Conservation (phyloP, 257 asterid species). For the Datura wrightii region DNA sequence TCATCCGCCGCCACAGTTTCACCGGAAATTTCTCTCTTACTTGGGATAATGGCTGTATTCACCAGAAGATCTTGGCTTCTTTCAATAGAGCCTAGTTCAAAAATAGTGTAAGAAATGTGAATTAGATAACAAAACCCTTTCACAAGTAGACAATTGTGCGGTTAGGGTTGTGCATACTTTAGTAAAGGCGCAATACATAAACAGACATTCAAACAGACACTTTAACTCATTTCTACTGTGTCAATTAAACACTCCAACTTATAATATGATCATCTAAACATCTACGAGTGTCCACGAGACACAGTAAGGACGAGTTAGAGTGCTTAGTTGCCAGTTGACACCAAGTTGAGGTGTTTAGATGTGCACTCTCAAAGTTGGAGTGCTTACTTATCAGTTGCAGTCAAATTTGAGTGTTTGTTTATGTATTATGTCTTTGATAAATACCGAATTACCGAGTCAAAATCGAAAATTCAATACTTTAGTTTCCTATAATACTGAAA, state of each 20-base stretch:
- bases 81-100: slow-evolving; percentile 49
- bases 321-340: too few relatives aligned
- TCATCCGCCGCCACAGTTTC: slow-evolving; percentile 57
- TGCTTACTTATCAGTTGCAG: too few relatives aligned
- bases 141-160: neutral
- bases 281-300: neutral
- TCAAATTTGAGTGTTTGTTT: too few relatives aligned
- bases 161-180: neutral
- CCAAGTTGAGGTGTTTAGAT: too few relatives aligned
- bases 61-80: slow-evolving; percentile 60
- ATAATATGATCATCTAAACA: neutral
- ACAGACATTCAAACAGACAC: too few relatives aligned
- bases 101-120: neutral
- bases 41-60: slow-evolving; percentile 48
- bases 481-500: too few relatives aligned
- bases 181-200: neutral
- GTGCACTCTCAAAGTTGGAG: too few relatives aligned
- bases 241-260: neutral
- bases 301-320: neutral
- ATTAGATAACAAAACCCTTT: neutral
- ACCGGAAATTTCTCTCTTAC: slow-evolving; percentile 49
- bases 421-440: neutral
- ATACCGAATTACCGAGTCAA: neutral
- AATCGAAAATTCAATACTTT: too few relatives aligned
- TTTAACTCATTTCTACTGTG: neutral